A percentile compares a stretch with the other conserved stretches of the same genome.
phyloP scores from a whole-genome alignment of 176 grass and related monocot species.

The Carex scoparia region DNA sequence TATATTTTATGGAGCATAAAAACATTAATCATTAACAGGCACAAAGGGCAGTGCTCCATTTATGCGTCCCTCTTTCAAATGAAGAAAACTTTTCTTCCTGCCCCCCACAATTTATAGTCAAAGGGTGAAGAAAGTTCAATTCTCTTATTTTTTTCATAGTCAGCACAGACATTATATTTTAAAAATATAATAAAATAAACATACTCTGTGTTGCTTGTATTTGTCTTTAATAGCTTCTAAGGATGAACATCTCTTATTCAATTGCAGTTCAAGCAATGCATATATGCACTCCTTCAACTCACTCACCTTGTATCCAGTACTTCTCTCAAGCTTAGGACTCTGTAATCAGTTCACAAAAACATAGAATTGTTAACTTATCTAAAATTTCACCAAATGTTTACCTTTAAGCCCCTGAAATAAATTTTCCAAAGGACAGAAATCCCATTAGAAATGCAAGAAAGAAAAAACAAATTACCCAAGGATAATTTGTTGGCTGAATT shows the following conservation, averaged over 20 bases:
- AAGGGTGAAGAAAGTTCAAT: background rate
- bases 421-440: background rate
- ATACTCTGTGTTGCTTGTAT: constrained; percentile 77
- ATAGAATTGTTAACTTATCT: background rate
- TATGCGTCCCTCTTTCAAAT: no score
- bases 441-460: background rate
- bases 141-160: background rate
- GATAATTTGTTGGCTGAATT: constrained; percentile 40
- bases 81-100: no score
- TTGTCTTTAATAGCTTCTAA: constrained; percentile 56
- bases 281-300: no score
- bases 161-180: background rate
- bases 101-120: no score
- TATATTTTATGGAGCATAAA: background rate
- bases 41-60: background rate
- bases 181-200: background rate
- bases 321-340: no score
- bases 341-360: background rate
- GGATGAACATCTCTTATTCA: constrained; percentile 29
- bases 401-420: background rate
- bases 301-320: no score
- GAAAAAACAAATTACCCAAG: constrained; percentile 58
- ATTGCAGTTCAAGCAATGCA: no score
- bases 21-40: background rate
- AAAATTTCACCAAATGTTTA: background rate